Conservation (phyloP, 2,329 filamentous ascomycete species). For the Escovopsis weberi region DNA sequence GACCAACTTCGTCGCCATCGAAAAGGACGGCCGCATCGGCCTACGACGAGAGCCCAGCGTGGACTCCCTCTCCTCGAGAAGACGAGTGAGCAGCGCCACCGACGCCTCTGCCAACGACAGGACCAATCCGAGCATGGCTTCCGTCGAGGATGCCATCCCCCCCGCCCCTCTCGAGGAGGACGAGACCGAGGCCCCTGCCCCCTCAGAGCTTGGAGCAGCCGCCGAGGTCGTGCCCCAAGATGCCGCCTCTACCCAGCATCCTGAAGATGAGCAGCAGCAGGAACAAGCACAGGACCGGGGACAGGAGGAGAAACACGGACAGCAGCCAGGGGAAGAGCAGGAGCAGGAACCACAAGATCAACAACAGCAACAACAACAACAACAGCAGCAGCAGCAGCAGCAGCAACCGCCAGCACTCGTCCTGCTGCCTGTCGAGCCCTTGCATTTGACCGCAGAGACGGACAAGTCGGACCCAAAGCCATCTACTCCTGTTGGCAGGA, state of each 20-base stretch:
- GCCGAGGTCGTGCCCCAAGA: too few species aligned
- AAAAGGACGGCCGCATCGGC: slow-evolving; percentile 46
- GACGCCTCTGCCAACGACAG: slow-evolving; percentile 24
- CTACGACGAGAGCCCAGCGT: slow-evolving; percentile 27
- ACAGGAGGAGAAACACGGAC: too few species aligned
- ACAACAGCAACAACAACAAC: too few species aligned
- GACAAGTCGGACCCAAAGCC: neutral
- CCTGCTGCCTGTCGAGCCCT: slow-evolving; percentile 16
- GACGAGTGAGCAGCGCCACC: slow-evolving; percentile 22
- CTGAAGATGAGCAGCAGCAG: too few species aligned
- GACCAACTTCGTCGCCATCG: slow-evolving; percentile 60
- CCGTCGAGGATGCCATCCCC: slow-evolving; percentile 11
- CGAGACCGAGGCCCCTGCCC: too few species aligned
- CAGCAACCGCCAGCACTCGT: slow-evolving; percentile 21
- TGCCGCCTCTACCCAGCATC: too few species aligned
- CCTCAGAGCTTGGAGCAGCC: slow-evolving; percentile 3
- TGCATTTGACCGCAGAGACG: slow-evolving; percentile 3
- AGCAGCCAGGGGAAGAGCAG: too few species aligned
- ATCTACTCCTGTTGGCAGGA: slow-evolving; percentile 10
- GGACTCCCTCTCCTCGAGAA: slow-evolving; percentile 21
- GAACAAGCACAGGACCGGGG: too few species aligned
- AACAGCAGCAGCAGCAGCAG: too few species aligned
- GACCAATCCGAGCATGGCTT: slow-evolving; percentile 10
- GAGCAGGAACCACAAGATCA: too few species aligned
- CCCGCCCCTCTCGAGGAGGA: neutral